A percentile compares a stretch with the other conserved stretches of the same genome.
phyloP scores from a whole-genome alignment of 176 grass and related monocot species.

The Neostapfia colusana region DNA sequence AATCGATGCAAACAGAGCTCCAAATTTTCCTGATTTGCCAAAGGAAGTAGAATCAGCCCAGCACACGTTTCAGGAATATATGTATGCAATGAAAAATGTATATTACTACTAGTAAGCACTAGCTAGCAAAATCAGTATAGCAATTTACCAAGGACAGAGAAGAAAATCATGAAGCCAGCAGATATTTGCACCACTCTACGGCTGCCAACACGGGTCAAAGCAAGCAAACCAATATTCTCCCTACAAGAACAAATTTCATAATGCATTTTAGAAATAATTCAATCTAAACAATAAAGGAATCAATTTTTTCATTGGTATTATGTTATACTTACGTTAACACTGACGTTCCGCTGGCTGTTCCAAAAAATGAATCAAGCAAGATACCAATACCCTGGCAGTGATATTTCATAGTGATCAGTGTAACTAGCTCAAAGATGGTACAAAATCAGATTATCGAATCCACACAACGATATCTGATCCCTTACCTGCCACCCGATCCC shows the following conservation, averaged over 20 bases:
- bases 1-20: constrained; percentile 91
- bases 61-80: background rate
- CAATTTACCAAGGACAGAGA: constrained; percentile 77
- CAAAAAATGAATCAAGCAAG: constrained; percentile 80
- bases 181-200: constrained; percentile 94
- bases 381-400: constrained; percentile 65
- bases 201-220: constrained; percentile 72
- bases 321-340: constrained; percentile 65
- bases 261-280: background rate
- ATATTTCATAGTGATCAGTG: constrained; percentile 10
- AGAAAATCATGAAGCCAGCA: constrained; percentile 99
- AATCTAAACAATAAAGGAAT: background rate
- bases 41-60: constrained; percentile 26
- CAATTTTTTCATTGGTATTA: background rate
- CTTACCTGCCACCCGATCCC: constrained; percentile 93
- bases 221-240: constrained; percentile 86
- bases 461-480: background rate
- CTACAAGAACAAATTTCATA: constrained; percentile 44
- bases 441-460: background rate
- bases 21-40: constrained; percentile 77
- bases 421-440: constrained; percentile 11
- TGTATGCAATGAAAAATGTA: background rate
- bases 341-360: constrained; percentile 72
- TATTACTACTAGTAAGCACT: background rate
- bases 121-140: background rate